Percentiles rank a stretch among this genome's conserved stretches.
phyloP scores from a whole-genome alignment of 768 basidiomycete species.

The Boletus tomentosulus region DNA sequence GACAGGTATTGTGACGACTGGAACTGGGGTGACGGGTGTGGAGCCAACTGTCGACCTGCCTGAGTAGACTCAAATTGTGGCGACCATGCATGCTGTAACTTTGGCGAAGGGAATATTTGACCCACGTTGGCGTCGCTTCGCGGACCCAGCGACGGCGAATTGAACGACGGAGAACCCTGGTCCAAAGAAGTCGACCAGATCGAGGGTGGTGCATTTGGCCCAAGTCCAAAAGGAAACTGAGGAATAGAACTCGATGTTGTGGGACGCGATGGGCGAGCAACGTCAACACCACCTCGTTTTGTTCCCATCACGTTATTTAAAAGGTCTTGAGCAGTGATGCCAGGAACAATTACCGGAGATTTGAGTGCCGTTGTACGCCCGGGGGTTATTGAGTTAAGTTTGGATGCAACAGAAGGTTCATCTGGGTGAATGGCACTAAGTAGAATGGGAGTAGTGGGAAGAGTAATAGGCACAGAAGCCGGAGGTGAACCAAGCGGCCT shows the following conservation, averaged over 20 bases:
- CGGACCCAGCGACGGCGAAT: conserved; percentile 7
- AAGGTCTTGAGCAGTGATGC: conserved; percentile 65
- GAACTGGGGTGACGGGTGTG: conserved; percentile 12
- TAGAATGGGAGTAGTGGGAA: conserved; percentile 22
- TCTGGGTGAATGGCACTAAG: conserved; percentile 2
- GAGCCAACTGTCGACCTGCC: conserved; percentile 2
- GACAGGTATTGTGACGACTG: conserved; percentile 10
- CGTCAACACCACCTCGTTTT: conserved; percentile 18
- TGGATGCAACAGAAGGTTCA: neutral
- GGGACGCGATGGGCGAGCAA: conserved; percentile 10
- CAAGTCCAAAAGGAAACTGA: conserved; percentile 51
- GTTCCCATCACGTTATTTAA: conserved; percentile 41
- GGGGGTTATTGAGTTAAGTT: conserved; percentile 9
- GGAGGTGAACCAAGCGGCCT: conserved; percentile 22
- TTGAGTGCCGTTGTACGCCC: conserved; percentile 24
- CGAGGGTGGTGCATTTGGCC: conserved; percentile 45
- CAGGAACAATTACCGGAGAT: conserved; percentile 19
- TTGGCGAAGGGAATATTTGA: conserved; percentile 13
- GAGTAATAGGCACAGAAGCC: conserved; percentile 1
- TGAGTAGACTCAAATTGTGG: conserved; percentile 26
- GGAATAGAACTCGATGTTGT: conserved; percentile 32
- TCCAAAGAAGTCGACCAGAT: conserved; percentile 67
- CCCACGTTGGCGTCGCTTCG: conserved; percentile 11
- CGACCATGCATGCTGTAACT: conserved; percentile 17
- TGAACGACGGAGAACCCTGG: conserved; percentile 30